Evolutionary conservation across 306 rosid genomes (phyloP).

Genomic region (Styphnolobium japonicum): DNA sequence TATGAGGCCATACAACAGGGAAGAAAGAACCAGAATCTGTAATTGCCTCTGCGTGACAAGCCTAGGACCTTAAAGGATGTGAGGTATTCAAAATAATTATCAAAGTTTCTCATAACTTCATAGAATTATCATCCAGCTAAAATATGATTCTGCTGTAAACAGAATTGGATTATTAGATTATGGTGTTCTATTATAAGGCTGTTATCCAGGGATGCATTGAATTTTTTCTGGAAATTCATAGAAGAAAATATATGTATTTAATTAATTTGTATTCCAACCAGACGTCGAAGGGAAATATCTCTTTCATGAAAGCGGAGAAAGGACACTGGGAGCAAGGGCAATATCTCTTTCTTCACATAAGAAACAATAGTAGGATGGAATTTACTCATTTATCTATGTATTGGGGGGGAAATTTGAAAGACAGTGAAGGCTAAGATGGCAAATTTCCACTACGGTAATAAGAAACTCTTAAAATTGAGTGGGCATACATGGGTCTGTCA

Average conservation of each 20-base stretch:
- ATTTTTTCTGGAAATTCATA: background rate
- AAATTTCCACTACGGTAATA: too few relatives aligned
- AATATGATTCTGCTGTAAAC: slow-evolving; percentile 8
- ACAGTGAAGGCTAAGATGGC: too few relatives aligned
- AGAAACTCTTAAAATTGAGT: too few relatives aligned
- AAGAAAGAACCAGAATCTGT: slow-evolving; percentile 46
- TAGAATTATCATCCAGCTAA: slow-evolving; percentile 1
- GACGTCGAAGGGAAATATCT: too few relatives aligned
- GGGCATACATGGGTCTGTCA: too few relatives aligned
- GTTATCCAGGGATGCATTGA: background rate
- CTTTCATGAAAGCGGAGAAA: too few relatives aligned
- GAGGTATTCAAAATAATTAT: slow-evolving; percentile 5
- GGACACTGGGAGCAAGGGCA: too few relatives aligned
- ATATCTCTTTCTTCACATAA: too few relatives aligned
- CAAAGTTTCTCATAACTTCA: background rate
- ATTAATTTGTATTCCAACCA: slow-evolving; percentile 6
- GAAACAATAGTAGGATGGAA: too few relatives aligned
- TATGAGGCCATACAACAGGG: slow-evolving; percentile 88
- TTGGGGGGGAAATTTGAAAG: too few relatives aligned
- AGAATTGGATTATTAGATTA: too few relatives aligned
- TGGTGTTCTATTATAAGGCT: slow-evolving; percentile 17
- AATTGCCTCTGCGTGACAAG: slow-evolving; percentile 7
- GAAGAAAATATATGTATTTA: background rate
- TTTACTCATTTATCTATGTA: too few relatives aligned
- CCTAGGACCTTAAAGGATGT: slow-evolving; percentile 13